These are phyloP conservation scores for Cercophora newfieldiana DNA, from an alignment of 495 filamentous ascomycete genomes.

Conservation along the genomic window DNA sequence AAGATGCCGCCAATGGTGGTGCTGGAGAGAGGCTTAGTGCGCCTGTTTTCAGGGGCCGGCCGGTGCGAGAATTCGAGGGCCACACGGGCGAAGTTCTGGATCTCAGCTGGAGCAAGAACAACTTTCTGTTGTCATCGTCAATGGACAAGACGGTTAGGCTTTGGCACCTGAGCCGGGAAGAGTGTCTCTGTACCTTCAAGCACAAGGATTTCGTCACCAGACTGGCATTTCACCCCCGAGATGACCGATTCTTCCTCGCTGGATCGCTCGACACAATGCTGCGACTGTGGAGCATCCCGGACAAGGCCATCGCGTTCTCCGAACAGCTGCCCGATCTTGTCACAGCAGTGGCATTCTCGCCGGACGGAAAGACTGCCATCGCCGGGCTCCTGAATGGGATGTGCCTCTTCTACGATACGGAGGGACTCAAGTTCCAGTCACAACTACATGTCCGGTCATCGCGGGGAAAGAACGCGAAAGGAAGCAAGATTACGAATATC, in stretches of 20 bases:
- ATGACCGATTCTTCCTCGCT: slow-evolving; percentile 96
- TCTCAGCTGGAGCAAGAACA: slow-evolving; percentile 98
- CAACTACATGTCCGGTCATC: slow-evolving; percentile 90
- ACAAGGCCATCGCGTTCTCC: slow-evolving; percentile 90
- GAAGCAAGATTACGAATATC: slow-evolving; percentile 96
- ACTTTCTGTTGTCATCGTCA: slow-evolving; percentile 92
- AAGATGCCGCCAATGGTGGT: slow-evolving; percentile 61
- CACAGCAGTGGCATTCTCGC: slow-evolving; percentile 90
- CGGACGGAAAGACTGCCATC: slow-evolving; percentile 87
- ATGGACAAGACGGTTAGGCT: slow-evolving; percentile 98
- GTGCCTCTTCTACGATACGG: slow-evolving; percentile 92
- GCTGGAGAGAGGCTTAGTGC: slow-evolving; percentile 69
- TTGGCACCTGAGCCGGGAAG: slow-evolving; percentile 84
- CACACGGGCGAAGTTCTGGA: slow-evolving; percentile 88
- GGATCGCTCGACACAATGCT: slow-evolving; percentile 92
- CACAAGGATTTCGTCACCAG: slow-evolving; percentile 96
- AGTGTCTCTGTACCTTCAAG: slow-evolving; percentile 94
- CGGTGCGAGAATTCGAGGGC: slow-evolving; percentile 75
- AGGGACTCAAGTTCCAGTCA: slow-evolving; percentile 78
- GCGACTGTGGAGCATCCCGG: slow-evolving; percentile 94
- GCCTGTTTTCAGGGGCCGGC: slow-evolving; percentile 83
- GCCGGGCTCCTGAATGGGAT: slow-evolving; percentile 84
- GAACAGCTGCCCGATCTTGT: slow-evolving; percentile 82
- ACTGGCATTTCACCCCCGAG: slow-evolving; percentile 89
- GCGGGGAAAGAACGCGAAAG: slow-evolving; percentile 89